phyloP scores from a whole-genome alignment of 1,284 basidiomycete species.

The Sporisorium graminicola region DNA sequence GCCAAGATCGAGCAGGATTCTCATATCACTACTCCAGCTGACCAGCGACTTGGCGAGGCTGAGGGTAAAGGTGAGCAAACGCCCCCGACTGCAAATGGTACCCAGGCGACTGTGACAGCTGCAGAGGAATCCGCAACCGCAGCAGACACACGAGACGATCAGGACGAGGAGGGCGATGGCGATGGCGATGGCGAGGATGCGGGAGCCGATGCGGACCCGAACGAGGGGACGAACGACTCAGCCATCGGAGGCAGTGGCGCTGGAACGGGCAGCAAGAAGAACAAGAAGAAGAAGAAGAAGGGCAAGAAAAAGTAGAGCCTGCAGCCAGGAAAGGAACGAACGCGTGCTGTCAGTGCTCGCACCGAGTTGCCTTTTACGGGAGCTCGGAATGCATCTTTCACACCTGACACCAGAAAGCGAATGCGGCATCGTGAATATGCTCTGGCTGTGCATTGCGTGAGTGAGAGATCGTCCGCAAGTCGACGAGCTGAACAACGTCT shows the following conservation, averaged over 20 bases:
- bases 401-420: background rate
- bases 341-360: background rate
- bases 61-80: background rate
- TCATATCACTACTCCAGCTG: too few relatives aligned
- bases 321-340: background rate
- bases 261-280: constrained; percentile 77
- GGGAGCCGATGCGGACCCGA: constrained; percentile 76
- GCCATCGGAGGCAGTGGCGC: constrained; percentile 83
- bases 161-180: constrained; percentile 74
- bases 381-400: background rate
- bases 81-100: background rate
- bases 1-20: background rate
- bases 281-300: constrained; percentile 73
- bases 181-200: constrained; percentile 77
- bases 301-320: constrained; percentile 40
- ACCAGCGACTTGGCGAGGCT: background rate
- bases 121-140: background rate
- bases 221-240: constrained; percentile 78
- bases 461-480: background rate
- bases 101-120: background rate
- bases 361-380: background rate
- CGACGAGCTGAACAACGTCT: background rate
- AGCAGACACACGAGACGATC: background rate
- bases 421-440: too few relatives aligned
- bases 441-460: too few relatives aligned